Percentiles rank a stretch among this genome's conserved stretches.
Evolutionary conservation across 495 filamentous ascomycete genomes (phyloP).

Genomic region (Friedmanniomyces endolithicus): DNA sequence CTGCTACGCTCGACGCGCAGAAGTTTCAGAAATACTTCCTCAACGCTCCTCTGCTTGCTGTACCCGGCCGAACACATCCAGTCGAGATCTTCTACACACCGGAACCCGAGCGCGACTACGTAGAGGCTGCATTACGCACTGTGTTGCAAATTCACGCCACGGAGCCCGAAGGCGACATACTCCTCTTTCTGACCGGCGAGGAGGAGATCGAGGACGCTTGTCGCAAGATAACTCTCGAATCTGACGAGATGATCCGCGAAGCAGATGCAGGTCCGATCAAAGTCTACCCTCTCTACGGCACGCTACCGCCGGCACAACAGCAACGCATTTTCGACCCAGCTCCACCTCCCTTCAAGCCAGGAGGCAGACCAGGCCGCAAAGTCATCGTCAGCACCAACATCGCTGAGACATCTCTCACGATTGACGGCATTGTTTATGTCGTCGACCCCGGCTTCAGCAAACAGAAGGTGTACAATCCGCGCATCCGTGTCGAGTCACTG

Average conservation of each 20-base stretch:
- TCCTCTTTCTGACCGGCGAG: conserved; percentile 94
- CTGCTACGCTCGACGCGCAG: conserved; percentile 86
- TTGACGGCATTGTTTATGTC: conserved; percentile 98
- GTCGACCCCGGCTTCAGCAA: conserved; percentile 98
- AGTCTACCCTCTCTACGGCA: conserved; percentile 90
- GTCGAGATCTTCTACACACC: conserved; percentile 99
- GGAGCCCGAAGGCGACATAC: conserved; percentile 85
- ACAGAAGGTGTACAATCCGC: conserved; percentile 98
- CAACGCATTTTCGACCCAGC: conserved; percentile 90
- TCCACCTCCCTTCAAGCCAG: conserved; percentile 55
- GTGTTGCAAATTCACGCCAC: conserved; percentile 92
- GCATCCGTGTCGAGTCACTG: conserved; percentile 89
- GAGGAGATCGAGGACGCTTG: conserved; percentile 98
- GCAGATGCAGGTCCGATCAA: conserved; percentile 79
- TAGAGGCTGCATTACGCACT: conserved; percentile 86
- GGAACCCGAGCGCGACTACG: conserved; percentile 90
- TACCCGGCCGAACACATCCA: conserved; percentile 89
- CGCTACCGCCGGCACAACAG: conserved; percentile 80
- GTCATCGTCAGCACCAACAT: conserved; percentile 95
- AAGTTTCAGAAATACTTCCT: conserved; percentile 96
- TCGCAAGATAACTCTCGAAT: conserved; percentile 79
- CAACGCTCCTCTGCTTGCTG: conserved; percentile 79
- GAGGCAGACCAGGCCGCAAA: conserved; percentile 84
- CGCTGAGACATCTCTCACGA: conserved; percentile 92
- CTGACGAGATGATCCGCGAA: conserved; percentile 79